Conservation (phyloP, 2,329 filamentous ascomycete species). For the Aspergillus fischeri region DNA sequence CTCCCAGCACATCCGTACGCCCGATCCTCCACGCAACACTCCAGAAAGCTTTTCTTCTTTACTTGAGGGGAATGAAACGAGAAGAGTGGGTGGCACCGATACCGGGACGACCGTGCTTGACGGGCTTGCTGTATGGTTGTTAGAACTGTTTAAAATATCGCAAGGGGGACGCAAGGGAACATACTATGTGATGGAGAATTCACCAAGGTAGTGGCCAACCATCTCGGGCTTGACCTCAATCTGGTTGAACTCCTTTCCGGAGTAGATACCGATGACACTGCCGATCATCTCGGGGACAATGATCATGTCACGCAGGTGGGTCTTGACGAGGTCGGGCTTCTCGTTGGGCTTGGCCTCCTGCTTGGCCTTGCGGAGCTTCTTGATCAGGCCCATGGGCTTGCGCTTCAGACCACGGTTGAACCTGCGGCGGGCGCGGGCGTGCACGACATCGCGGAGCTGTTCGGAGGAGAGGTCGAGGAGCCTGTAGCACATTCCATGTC, state of each 20-base stretch:
- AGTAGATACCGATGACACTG: slow-evolving; percentile 98
- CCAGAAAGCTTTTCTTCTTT: slow-evolving; percentile 49
- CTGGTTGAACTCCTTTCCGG: slow-evolving; percentile 99
- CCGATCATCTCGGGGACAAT: slow-evolving; percentile 99
- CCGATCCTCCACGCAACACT: slow-evolving; percentile 35
- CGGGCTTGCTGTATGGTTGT: slow-evolving; percentile 75
- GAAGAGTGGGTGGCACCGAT: slow-evolving; percentile 99
- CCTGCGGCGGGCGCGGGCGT: slow-evolving; percentile 95
- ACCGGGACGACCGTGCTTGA: slow-evolving; percentile 99
- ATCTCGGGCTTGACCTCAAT: slow-evolving; percentile 99
- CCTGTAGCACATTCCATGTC: slow-evolving; percentile 51
- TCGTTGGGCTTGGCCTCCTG: slow-evolving; percentile 98
- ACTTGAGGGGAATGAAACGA: slow-evolving; percentile 99
- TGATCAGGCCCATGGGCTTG: slow-evolving; percentile 99
- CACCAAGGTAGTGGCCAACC: slow-evolving; percentile 98
- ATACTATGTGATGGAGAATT: slow-evolving; percentile 99
- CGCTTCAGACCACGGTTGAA: slow-evolving; percentile 99
- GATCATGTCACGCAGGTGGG: slow-evolving; percentile 99
- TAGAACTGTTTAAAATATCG: slow-evolving; percentile 35
- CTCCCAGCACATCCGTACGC: slow-evolving; percentile 28
- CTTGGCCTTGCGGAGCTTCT: slow-evolving; percentile 99
- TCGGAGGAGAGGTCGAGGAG: slow-evolving; percentile 98
- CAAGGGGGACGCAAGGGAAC: slow-evolving; percentile 39
- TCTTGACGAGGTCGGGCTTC: slow-evolving; percentile 99
- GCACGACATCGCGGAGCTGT: slow-evolving; percentile 98